Conservation (phyloP, 179 eudicot species). For the Silene noctiflora region DNA sequence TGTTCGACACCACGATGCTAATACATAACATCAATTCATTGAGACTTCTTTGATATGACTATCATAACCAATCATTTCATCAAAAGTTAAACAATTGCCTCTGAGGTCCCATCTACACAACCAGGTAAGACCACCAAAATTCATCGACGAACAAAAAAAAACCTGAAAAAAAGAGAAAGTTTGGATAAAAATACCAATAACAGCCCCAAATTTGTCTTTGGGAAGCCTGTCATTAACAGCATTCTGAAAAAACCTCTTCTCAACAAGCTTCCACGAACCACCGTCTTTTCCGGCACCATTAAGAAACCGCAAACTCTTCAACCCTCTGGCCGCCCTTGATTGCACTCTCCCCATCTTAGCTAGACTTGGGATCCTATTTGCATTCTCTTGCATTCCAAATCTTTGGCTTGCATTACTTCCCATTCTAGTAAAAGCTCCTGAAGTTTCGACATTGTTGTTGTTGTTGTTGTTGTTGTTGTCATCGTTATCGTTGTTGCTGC, state of each 20-base stretch:
- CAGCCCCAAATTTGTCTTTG: slow-evolving; percentile 67
- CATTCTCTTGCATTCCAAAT: slow-evolving; percentile 10
- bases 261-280: slow-evolving; percentile 64
- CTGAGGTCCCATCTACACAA: too few species aligned
- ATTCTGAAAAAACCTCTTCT: slow-evolving; percentile 54
- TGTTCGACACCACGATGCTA: too few species aligned
- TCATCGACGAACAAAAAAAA: too few species aligned
- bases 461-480: too few species aligned
- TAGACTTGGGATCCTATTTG: background rate
- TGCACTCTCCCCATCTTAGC: slow-evolving; percentile 38
- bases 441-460: slow-evolving; percentile 15
- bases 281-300: slow-evolving; percentile 75
- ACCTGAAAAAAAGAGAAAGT: too few species aligned
- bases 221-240: slow-evolving; percentile 51
- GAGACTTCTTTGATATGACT: too few species aligned
- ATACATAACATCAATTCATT: too few species aligned
- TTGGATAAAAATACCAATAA: slow-evolving; percentile 54
- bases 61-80: too few species aligned
- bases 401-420: too few species aligned
- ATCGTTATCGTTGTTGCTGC: background rate
- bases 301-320: slow-evolving; percentile 66
- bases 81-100: too few species aligned
- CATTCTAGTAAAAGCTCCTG: background rate
- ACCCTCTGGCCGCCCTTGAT: slow-evolving; percentile 49
- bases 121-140: too few species aligned